These are phyloP conservation scores for Spirogloea muscicola DNA, from an alignment of 139 green algal genomes.

Conservation along the genomic window DNA sequence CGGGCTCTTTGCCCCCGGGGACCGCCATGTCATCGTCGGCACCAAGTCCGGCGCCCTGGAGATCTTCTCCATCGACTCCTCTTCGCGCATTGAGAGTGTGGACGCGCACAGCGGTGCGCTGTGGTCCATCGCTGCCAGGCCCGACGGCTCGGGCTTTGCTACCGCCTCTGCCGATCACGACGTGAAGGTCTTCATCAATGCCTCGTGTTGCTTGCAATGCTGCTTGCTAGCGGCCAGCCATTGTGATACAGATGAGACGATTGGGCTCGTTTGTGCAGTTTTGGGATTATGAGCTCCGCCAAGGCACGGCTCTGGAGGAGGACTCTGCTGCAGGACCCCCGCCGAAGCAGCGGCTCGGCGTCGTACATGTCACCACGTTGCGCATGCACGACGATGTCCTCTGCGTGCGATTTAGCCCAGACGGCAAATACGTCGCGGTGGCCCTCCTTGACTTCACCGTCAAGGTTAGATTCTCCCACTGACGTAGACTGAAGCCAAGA, in stretches of 20 bases:
- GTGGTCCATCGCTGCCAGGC: conserved; percentile 34
- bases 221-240: too few species aligned
- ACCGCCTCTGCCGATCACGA: conserved; percentile 24
- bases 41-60: conserved; percentile 44
- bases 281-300: conserved; percentile 51
- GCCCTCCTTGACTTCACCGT: conserved; percentile 91
- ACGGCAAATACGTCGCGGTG: conserved; percentile 83
- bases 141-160: conserved; percentile 34
- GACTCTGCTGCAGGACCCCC: too few species aligned
- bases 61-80: conserved; percentile 29
- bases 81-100: background rate
- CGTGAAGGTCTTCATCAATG: conserved; percentile 46
- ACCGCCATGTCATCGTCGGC: conserved; percentile 64
- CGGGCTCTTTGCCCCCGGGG: conserved; percentile 78
- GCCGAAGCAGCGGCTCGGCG: too few species aligned
- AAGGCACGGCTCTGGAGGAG: too few species aligned
- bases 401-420: conserved; percentile 69
- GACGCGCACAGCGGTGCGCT: conserved; percentile 37
- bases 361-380: too few species aligned
- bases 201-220: too few species aligned
- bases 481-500: too few species aligned
- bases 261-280: too few species aligned
- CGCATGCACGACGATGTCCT: conserved; percentile 94
- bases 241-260: too few species aligned
- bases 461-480: too few species aligned